phyloP scores from a whole-genome alignment of 1,284 basidiomycete genomes.

The Rhodotorula sp. region DNA sequence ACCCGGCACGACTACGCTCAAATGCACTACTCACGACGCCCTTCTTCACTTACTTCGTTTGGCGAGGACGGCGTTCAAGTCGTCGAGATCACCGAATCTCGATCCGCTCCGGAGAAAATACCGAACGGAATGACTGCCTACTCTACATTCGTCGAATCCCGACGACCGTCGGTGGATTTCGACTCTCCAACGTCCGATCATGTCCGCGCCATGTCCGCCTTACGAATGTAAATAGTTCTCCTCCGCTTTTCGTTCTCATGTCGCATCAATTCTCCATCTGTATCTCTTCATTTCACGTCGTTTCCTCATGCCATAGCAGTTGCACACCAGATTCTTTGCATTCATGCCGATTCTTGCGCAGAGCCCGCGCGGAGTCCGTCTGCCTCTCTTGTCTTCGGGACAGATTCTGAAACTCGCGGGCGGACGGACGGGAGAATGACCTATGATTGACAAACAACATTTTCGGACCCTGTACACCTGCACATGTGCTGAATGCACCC shows the following conservation, averaged over 20 bases:
- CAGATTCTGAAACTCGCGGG: too few relatives aligned
- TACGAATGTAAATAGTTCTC: background rate
- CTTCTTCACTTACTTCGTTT: slow-evolving; percentile 7
- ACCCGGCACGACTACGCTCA: slow-evolving; percentile 17
- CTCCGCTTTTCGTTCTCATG: too few relatives aligned
- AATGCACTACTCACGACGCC: background rate
- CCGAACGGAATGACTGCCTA: background rate
- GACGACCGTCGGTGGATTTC: background rate
- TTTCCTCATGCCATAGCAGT: slow-evolving; percentile 12
- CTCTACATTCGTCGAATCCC: background rate
- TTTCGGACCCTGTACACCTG: background rate
- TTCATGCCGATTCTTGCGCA: slow-evolving; percentile 11
- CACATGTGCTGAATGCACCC: background rate
- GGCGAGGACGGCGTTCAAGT: slow-evolving; percentile 3
- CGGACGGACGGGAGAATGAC: slow-evolving; percentile 9
- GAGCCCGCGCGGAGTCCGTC: too few relatives aligned
- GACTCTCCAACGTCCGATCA: background rate
- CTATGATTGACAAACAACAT: slow-evolving; percentile 29
- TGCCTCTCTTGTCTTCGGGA: too few relatives aligned
- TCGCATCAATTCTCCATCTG: too few relatives aligned
- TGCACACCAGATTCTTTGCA: slow-evolving; percentile 39
- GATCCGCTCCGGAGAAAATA: background rate
- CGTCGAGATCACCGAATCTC: slow-evolving; percentile 11
- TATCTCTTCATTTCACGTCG: too few relatives aligned
- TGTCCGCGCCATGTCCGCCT: background rate